Evolutionary conservation across 2,329 filamentous ascomycete genomes (phyloP).

Genomic region (Penicillium sp.): DNA sequence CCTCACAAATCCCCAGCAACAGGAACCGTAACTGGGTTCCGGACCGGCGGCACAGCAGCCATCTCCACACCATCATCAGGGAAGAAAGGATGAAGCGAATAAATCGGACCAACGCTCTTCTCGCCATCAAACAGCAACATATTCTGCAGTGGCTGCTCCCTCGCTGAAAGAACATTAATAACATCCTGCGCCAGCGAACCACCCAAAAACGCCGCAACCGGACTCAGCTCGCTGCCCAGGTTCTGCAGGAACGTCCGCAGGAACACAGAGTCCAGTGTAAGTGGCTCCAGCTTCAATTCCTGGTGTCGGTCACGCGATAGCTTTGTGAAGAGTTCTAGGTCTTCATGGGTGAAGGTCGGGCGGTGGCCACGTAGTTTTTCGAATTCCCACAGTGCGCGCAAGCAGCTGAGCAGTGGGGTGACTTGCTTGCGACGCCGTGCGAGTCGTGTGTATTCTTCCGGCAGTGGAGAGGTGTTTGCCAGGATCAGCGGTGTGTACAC

Average conservation of each 20-base stretch:
- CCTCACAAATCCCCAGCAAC: neutral
- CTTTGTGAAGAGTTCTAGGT: slow-evolving; percentile 73
- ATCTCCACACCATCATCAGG: slow-evolving; percentile 30
- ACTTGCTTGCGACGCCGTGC: slow-evolving; percentile 70
- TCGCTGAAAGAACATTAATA: slow-evolving; percentile 88
- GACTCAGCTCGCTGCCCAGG: slow-evolving; percentile 76
- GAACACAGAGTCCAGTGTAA: slow-evolving; percentile 68
- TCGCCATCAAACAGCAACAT: slow-evolving; percentile 88
- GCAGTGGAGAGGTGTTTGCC: slow-evolving; percentile 74
- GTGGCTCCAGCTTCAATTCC: slow-evolving; percentile 66
- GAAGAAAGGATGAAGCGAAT: slow-evolving; percentile 72
- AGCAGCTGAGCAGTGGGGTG: slow-evolving; percentile 78
- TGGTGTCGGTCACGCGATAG: slow-evolving; percentile 76
- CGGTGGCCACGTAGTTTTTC: slow-evolving; percentile 58
- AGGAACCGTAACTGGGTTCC: slow-evolving; percentile 26
- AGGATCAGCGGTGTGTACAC: slow-evolving; percentile 83
- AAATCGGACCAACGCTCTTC: slow-evolving; percentile 72
- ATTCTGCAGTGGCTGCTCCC: slow-evolving; percentile 95
- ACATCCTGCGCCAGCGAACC: slow-evolving; percentile 92
- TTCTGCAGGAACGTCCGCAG: slow-evolving; percentile 84
- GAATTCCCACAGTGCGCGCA: slow-evolving; percentile 90
- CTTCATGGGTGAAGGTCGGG: slow-evolving; percentile 57
- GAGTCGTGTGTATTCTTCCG: slow-evolving; percentile 66
- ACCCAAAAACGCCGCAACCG: slow-evolving; percentile 84
- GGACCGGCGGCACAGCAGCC: slow-evolving; percentile 28